Base-by-base conservation (phyloP, 139 green algal genomes). In the Closterium sp. region DNA sequence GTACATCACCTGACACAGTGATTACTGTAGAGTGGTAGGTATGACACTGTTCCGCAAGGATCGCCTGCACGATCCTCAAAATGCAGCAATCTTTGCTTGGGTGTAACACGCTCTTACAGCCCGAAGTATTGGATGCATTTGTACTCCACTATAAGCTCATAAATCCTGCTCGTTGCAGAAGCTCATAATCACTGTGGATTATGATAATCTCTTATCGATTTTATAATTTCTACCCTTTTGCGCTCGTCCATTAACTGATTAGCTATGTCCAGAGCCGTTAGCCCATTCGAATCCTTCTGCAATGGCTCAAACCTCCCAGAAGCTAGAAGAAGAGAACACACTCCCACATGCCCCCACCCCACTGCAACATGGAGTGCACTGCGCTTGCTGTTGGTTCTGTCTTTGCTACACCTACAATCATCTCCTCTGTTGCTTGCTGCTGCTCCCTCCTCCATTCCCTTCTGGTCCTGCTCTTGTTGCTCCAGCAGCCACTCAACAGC, bases 321-420 rank as follows among this genome's bases (percentile, higher is more conserved):
- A 22, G 50, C 50, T 22, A 73, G 50, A 22, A 73, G 50, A 22
- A 73, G 13, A 27, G 50, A 73, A 22, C 50, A 73, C 50, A 73
- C 88, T 29, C 88, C 88, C 19, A 86, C 88, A 90, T 90, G 88
- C 29, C 88, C n/a, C 88, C 88, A 90, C 70, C 88, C 88, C 19
- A 28, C 88, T 21, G 88, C 88, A 19, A 31, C 88, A 90, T 90
- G 88, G 27, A 90, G n/a, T 17, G 88, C 88, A 90, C 88, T 85
- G 19, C 88, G 27, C 29, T 70, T 29, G 38, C 27, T 31, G 7
- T 9, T 90, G 19, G n/a, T 7, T 38, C 38, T 86, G 11, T 90
- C 70, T 29, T 31, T 29, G 29, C 70, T 28, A 10, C n/a, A 32
- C 29, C 19, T 62, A 27, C 6, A 4, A 21, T 31, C 50, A 73